A percentile compares a stretch with the other conserved stretches of the same genome.
phyloP scores from a whole-genome alignment of 164 flowering plant genomes.

The Pachysandra terminalis region DNA sequence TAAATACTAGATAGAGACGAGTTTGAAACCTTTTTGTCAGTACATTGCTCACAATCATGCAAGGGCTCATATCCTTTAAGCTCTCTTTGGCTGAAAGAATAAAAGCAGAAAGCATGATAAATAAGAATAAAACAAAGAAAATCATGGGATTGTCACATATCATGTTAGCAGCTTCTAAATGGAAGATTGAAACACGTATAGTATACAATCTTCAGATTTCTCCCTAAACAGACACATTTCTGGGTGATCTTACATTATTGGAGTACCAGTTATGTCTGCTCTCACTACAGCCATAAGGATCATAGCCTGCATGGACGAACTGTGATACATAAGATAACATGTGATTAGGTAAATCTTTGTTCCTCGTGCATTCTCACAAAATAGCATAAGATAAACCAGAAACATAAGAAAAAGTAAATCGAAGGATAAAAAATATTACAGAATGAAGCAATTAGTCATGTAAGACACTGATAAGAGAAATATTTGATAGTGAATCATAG shows the following conservation, averaged over 20 bases:
- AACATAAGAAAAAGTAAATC: not conserved
- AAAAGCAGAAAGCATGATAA: not conserved
- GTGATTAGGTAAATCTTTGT: no score
- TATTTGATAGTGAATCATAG: not conserved
- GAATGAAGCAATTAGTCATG: not conserved
- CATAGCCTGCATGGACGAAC: constrained; percentile 17
- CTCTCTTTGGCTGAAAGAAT: constrained; percentile 29
- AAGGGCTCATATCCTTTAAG: constrained; percentile 19
- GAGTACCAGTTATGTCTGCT: constrained; percentile 25
- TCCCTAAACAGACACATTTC: constrained; percentile 2
- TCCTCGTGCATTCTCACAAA: not conserved
- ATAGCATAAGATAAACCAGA: not conserved
- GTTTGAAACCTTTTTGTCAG: constrained; percentile 29
- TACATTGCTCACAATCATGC: constrained; percentile 36
- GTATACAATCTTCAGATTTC: not conserved
- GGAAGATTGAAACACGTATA: not conserved
- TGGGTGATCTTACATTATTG: constrained; percentile 27
- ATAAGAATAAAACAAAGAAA: not conserved
- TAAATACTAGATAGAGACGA: not conserved
- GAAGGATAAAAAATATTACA: not conserved
- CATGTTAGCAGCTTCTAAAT: not conserved
- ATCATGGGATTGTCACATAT: not conserved
- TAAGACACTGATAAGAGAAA: not conserved
- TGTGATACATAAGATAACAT: not conserved
- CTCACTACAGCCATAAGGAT: constrained; percentile 11